phyloP scores from a whole-genome alignment of 2,329 filamentous ascomycete species.

The Colletotrichum liaoningense region DNA sequence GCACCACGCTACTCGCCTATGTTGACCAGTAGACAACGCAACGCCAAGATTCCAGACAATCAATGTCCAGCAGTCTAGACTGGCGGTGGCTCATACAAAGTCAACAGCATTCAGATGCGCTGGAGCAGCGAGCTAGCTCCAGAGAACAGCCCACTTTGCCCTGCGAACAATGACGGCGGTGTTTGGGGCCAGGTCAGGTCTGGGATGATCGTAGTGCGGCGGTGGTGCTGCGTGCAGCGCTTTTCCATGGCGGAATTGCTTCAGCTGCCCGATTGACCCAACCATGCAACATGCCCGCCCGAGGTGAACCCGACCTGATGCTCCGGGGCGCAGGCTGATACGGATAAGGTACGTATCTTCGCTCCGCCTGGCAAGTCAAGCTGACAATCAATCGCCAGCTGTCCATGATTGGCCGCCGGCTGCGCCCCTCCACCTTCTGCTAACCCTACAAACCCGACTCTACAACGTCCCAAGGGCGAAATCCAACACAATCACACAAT shows the following conservation, averaged over 20 bases:
- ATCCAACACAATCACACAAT: background rate
- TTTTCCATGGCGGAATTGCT: background rate
- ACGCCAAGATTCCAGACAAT: background rate
- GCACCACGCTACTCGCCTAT: background rate
- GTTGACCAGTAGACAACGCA: background rate
- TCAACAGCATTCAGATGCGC: background rate
- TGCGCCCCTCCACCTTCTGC: background rate
- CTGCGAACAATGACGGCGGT: background rate
- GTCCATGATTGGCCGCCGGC: background rate
- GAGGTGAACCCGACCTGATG: background rate
- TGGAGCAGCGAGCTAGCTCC: background rate
- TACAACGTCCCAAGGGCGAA: background rate
- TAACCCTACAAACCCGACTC: background rate
- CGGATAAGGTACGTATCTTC: background rate
- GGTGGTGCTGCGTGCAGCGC: background rate
- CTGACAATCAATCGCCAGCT: constrained; percentile 4
- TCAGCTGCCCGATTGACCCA: constrained; percentile 15
- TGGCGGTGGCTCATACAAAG: background rate
- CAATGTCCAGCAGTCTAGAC: background rate
- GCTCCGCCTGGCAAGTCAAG: background rate
- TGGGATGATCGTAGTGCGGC: background rate
- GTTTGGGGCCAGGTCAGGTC: background rate
- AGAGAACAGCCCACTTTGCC: background rate
- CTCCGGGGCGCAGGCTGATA: background rate
- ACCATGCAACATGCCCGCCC: background rate